These are phyloP conservation scores for Candida pseudofarinosa DNA, from an alignment of 805 yeast species.

Conservation along the genomic window DNA sequence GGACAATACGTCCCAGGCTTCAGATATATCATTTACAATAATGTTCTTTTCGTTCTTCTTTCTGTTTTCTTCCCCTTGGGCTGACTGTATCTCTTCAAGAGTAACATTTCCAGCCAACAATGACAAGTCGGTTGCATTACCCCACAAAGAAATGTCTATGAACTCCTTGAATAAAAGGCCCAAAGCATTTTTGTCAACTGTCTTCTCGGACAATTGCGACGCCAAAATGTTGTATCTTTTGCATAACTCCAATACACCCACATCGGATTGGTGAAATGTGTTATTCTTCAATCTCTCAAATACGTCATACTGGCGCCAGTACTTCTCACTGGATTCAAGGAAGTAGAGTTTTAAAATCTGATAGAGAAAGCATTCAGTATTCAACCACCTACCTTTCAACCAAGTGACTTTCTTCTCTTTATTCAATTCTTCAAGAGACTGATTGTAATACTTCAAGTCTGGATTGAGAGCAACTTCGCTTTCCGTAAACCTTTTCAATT, in stretches of 20 bases:
- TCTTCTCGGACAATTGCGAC: constrained; percentile 18
- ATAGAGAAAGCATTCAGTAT: constrained; percentile 80
- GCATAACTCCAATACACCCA: constrained; percentile 81
- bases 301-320: constrained; percentile 56
- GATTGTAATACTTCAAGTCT: constrained; percentile 57
- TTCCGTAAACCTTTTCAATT: constrained; percentile 24
- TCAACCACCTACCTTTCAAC: constrained; percentile 89
- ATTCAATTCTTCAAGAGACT: constrained; percentile 36
- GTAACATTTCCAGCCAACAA: constrained; percentile 78
- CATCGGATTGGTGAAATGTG: constrained; percentile 69
- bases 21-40: constrained; percentile 65
- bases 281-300: constrained; percentile 66
- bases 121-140: constrained; percentile 94
- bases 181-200: constrained; percentile 39
- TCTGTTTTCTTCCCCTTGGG: constrained; percentile 88
- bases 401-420: constrained; percentile 46
- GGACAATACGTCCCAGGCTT: constrained; percentile 54
- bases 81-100: constrained; percentile 81
- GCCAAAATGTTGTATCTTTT: constrained; percentile 47
- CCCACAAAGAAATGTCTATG: constrained; percentile 90
- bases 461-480: constrained; percentile 40
- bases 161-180: constrained; percentile 73
- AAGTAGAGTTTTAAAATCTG: constrained; percentile 53
- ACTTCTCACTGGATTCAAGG: constrained; percentile 21
- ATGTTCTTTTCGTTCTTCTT: constrained; percentile 77